Evolutionary conservation across 257 asterid genomes (phyloP), one percentile per base, ranked within the genome.

Genomic region (Fraxinus quadrangulata): DNA sequence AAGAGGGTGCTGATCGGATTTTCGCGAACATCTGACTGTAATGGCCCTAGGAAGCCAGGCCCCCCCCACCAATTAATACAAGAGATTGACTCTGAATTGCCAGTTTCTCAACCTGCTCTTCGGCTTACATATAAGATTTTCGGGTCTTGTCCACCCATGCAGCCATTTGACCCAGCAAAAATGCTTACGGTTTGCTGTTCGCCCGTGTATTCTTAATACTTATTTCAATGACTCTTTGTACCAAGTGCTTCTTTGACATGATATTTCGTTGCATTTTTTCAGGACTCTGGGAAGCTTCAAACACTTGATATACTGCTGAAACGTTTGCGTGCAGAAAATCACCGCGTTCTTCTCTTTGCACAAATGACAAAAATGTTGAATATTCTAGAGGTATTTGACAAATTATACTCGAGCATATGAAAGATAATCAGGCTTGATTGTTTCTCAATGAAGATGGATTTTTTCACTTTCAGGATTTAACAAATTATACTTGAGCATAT

Each of bases 211-310:
- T 39, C 45, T 37, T 75, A 33, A 11, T 30, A n/a, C 78, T 47
- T 80, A 34, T 76, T 68, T 63, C 6, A 33, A 59, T 68, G 71
- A 72, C 28, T 37, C 33, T 45, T 30, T 71, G 30, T 10, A 24
- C 63, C 66, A 67, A 78, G 59, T 84, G 76, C 30, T 28, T 73
- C 54, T 49, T 71, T 63, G 30, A 75, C 39, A 54, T 34, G 70
- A 51, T 68, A 71, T 75, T 79, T 72, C 79, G 71, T 45, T 76
- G 21, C 84, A 49, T 84, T 80, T 77, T 83, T 72, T 72, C 90
- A 93, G 98, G 99, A 96, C 88, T 96, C 98, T 12, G 99, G 98
- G 80, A 95, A 95, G 93, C 99, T 95, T 81, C 99, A 95, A 82
- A 93, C 97, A 13, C 90, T 95, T 68, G 99, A 93, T 83, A 86